Base-by-base conservation (phyloP, 106 monocot genomes). In the Platanthera zijinensis region DNA sequence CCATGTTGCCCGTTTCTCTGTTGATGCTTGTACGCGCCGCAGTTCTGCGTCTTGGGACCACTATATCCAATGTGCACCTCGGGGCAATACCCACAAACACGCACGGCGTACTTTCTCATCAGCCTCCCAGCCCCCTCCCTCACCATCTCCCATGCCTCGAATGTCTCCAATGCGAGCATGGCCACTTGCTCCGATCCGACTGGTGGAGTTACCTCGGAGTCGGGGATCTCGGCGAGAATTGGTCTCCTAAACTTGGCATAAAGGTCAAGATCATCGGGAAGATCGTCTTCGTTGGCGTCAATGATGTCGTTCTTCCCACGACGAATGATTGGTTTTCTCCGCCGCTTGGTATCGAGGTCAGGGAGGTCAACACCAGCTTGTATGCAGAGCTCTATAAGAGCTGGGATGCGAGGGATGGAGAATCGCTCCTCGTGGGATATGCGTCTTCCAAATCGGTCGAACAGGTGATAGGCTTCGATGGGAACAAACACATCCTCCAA, bases 1-100 rank as follows among this genome's bases (percentile, higher is more conserved):
- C 97, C 97, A 28, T 99, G 97, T 82, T 99, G 97, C 45, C 97
- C 97, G 39, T 99, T 99, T 67, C 97, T 74, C 76, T 99, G 94
- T 75, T 99, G 94, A 74, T 99, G 97, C 84, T 99, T 99, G 81
- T 69, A 77, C 1, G 97, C 94, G 7, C 97, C 94, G 54, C 97
- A 99, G 52, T 99, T 99, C 79, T 92, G 91, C 2, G 97, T 89
- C 83, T 92, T 94, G 78, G 94, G 97, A 51, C 97, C 94, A 2
- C 75, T 88, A 7, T 89, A 84, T 5, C 97, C 97, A 0, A 99
- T 77, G 21, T 99, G 97, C 62, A 99, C 81, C 63, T 99, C 97
- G 6, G 97, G 97, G 78, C 97, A 99, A 76, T 94, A 99, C 12
- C 97, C 97, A 47, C 97, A 99, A 5, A 99, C 97, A 72, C 97